phyloP scores from a whole-genome alignment of 2,329 filamentous ascomycete species.

The Nothopassalora personata region DNA sequence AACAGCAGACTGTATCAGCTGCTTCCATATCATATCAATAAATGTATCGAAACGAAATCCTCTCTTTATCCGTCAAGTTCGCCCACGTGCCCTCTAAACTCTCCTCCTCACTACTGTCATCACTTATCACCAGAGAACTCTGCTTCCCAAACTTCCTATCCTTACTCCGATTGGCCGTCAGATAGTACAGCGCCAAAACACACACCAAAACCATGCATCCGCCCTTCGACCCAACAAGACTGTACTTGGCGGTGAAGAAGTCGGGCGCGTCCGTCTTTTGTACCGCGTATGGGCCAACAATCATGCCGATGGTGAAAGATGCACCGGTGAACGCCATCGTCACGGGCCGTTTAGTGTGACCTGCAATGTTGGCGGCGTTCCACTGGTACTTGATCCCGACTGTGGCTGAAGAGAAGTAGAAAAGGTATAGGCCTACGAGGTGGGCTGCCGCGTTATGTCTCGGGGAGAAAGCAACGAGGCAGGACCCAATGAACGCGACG shows the following conservation, averaged over 20 bases:
- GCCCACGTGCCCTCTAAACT: slow-evolving; percentile 9
- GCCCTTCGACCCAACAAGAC: slow-evolving; percentile 32
- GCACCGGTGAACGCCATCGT: slow-evolving; percentile 45
- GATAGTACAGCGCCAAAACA: slow-evolving; percentile 46
- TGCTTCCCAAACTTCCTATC: slow-evolving; percentile 16
- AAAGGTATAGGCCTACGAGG: slow-evolving; percentile 34
- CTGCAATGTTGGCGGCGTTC: slow-evolving; percentile 55
- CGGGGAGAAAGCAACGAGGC: slow-evolving; percentile 27
- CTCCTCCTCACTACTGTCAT: background rate
- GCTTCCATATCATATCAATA: slow-evolving; percentile 1
- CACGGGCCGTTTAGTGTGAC: slow-evolving; percentile 65
- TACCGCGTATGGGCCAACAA: slow-evolving; percentile 34
- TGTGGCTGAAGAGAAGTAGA: slow-evolving; percentile 33
- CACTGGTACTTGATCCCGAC: slow-evolving; percentile 35
- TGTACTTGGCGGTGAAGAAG: slow-evolving; percentile 38
- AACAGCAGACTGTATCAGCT: too few species aligned
- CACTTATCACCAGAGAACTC: background rate
- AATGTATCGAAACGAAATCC: slow-evolving; percentile 19
- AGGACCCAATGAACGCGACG: slow-evolving; percentile 8
- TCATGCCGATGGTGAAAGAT: slow-evolving; percentile 31
- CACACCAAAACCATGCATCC: slow-evolving; percentile 36
- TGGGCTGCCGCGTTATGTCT: slow-evolving; percentile 37
- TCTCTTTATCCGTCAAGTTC: slow-evolving; percentile 26
- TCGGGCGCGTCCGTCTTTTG: slow-evolving; percentile 30
- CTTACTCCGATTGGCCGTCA: slow-evolving; percentile 37